Evolutionary conservation across 2,329 filamentous ascomycete genomes (phyloP).

Genomic region (Diplodia mutila): DNA sequence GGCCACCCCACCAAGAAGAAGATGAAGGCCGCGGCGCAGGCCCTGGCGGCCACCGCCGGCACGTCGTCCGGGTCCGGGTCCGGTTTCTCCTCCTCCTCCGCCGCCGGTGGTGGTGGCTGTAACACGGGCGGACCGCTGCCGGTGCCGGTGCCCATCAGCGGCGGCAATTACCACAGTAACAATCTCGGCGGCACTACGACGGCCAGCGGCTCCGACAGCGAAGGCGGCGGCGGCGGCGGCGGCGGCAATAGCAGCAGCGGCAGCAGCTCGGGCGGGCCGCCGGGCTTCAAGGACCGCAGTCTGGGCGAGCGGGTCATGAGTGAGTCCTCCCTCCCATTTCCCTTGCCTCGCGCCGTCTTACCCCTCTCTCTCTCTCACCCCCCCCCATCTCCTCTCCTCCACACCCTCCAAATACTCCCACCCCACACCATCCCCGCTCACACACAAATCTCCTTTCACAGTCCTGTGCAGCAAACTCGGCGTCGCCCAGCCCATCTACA

Average conservation of each 20-base stretch:
- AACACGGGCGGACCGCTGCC: neutral
- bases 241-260: neutral
- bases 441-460: no score
- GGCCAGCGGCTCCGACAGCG: neutral
- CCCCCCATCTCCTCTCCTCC: no score
- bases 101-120: no score
- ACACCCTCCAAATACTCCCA: no score
- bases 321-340: neutral
- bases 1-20: constrained; percentile 40
- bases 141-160: neutral
- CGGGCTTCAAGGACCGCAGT: neutral
- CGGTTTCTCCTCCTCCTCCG: neutral
- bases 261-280: neutral
- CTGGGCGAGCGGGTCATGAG: constrained; percentile 21
- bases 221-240: neutral
- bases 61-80: no score
- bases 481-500: constrained; percentile 23
- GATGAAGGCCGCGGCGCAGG: neutral
- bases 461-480: constrained; percentile 24
- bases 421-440: no score
- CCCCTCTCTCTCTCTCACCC: neutral
- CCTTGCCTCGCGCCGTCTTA: neutral
- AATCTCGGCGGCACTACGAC: neutral
- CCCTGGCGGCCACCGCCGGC: neutral
- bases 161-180: no score